Base-by-base conservation (phyloP, 139 green algal species). In the Chlamydomonas sphaeroides region DNA sequence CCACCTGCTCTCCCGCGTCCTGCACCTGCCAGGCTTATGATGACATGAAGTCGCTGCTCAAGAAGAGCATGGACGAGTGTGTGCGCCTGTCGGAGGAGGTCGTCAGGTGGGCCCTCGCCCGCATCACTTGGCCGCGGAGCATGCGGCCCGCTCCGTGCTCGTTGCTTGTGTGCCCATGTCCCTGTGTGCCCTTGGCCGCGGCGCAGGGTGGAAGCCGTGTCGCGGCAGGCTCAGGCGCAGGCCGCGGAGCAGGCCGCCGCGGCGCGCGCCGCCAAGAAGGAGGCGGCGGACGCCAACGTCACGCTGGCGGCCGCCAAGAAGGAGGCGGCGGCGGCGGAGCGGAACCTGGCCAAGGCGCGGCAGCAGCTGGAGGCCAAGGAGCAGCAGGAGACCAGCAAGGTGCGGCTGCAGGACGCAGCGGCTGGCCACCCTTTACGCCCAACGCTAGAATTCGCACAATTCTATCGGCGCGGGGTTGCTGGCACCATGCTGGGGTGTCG, bases 61-160 rank as follows among this genome's bases (percentile, higher is more conserved):
- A 84, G 48, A 90, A 90, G 78, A 85, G 71, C 70, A 90, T 90
- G 86, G 70, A 83, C 45, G 86, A 90, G 71, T 90, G 86, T 49
- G 75, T 90, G 82, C 66, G 86, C 35, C 65, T 88, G 45, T 86
- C 77, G 10, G 86, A 90, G 35, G 86, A 87, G 38, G 86, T 90
- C 21, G 78, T 87, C 76, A 73, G 63, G 76, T 83, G 61, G 2
- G 75, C 38, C 33, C 10, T 14, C 38, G 33, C 25, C 25, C n/a
- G n/a, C n/a, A n/a, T n/a, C n/a, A n/a, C n/a, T n/a, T n/a, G n/a
- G n/a, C n/a, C n/a, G n/a, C n/a, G n/a, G n/a, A n/a, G n/a, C n/a
- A n/a, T n/a, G n/a, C n/a, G n/a, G n/a, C n/a, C n/a, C n/a, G n/a
- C n/a, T n/a, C n/a, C n/a, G n/a, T n/a, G n/a, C n/a, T n/a, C n/a